A percentile compares a stretch with the other conserved stretches of the same genome.
Evolutionary conservation across 371 early-diverging fungal genomes (phyloP).

Genomic region (Chytridium lagenaria): DNA sequence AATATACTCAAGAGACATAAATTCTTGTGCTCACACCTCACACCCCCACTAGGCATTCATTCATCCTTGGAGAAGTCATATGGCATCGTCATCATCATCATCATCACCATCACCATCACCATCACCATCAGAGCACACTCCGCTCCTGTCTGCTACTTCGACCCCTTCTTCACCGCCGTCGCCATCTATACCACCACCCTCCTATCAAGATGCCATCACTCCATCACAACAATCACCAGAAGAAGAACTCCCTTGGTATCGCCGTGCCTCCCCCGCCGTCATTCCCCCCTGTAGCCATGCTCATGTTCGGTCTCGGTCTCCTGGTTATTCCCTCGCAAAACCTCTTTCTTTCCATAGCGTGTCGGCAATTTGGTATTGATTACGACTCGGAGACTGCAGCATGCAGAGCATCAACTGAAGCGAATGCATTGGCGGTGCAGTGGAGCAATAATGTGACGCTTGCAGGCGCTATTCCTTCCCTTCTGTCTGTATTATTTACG

Average conservation of each 20-base stretch:
- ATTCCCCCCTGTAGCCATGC: background rate
- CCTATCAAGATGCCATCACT: no score
- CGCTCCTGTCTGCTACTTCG: no score
- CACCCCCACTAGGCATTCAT: no score
- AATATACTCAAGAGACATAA: no score
- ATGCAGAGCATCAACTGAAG: conserved; percentile 6
- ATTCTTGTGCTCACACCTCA: no score
- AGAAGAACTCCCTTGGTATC: background rate
- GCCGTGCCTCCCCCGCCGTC: background rate
- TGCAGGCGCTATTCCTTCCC: background rate
- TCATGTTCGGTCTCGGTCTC: background rate
- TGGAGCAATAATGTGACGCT: background rate
- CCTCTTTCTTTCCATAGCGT: background rate
- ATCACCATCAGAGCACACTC: no score
- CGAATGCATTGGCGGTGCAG: background rate
- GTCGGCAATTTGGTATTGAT: background rate
- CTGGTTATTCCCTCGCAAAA: background rate
- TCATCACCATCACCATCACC: no score
- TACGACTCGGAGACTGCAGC: background rate
- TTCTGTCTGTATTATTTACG: background rate
- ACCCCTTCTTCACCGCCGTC: no score
- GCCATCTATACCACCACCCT: no score
- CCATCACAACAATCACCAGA: no score
- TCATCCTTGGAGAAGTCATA: no score
- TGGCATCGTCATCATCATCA: no score